Evolutionary conservation across 352 stramenopile genomes (phyloP), one percentile per base, ranked within the genome.

Genomic region (Synura sp.): DNA sequence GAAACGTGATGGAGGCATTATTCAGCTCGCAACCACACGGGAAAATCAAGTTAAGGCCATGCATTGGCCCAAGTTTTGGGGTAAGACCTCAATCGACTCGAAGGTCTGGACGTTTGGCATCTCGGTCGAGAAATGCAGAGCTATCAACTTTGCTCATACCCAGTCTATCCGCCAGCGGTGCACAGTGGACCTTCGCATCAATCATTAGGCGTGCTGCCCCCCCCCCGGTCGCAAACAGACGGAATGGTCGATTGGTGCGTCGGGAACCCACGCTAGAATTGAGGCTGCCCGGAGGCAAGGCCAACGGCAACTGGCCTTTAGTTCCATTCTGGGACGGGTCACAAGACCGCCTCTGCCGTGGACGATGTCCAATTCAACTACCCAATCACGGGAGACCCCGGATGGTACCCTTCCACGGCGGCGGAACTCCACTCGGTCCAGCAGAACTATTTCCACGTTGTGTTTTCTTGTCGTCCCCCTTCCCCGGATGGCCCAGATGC

Each of bases 281-380:
- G 57, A 71, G 57, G 57, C 57, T 25, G 57, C 15, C 7, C 57
- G 57, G 15, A 71, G 38, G 25, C 15, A 71, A 25, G 57, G 57
- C 15, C 33, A 71, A 31, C 25, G 15, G 57, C 57, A 71, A 36
- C 57, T 33, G 15, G 15, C 57, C 57, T 71, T 38, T 25, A 36
- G 38, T 36, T 71, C 57, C 29, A 71, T 71, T 36, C 15, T 71
- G 57, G 57, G 57, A 71, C 15, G 29, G 57, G 57, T 3, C 5
- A 36, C 57, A 33, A 29, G 57, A 36, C 5, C 57, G 15, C 57
- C 57, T 71, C 57, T 71, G 57, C 57, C 15, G 25, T 71, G 29
- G 57, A 71, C 25, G 57, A 71, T 36, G 29, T 71, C 38, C 15
- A 33, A 71, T 71, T 41, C 57, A 71, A 71, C 33, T 31, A 71